These are phyloP conservation scores for Astrephomene gubernaculifera DNA, from an alignment of 139 green algal genomes.

Conservation along the genomic window DNA sequence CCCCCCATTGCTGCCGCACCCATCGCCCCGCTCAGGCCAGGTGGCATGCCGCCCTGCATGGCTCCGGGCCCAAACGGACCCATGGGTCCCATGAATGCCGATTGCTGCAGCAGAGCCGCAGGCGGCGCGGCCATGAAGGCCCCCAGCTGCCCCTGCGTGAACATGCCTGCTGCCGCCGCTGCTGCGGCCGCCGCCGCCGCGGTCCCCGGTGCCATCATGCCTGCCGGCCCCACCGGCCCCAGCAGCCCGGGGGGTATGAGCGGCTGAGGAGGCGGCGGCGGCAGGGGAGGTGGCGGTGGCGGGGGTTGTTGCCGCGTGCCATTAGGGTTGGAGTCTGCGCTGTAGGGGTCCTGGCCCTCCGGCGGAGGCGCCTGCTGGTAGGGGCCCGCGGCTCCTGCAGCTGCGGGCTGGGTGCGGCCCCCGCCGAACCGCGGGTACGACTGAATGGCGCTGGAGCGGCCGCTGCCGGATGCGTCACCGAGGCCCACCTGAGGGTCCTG, in stretches of 20 bases:
- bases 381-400: background rate
- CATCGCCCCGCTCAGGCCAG: background rate
- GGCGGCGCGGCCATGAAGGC: background rate
- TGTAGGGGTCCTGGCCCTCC: slow-evolving; percentile 37
- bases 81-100: slow-evolving; percentile 7
- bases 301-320: background rate
- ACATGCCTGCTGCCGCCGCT: slow-evolving; percentile 5
- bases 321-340: slow-evolving; percentile 45
- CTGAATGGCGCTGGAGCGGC: slow-evolving; percentile 34
- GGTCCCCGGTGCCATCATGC: background rate
- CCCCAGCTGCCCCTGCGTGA: slow-evolving; percentile 4
- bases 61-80: background rate
- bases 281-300: background rate
- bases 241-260: slow-evolving; percentile 40
- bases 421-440: background rate
- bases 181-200: slow-evolving; percentile 5
- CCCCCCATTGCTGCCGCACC: background rate
- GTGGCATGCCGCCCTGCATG: background rate
- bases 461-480: slow-evolving; percentile 27
- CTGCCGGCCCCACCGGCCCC: slow-evolving; percentile 11
- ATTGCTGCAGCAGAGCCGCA: background rate
- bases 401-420: background rate
- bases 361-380: slow-evolving; percentile 9
- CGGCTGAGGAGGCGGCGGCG: background rate
- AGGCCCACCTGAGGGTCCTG: slow-evolving; percentile 10